A percentile compares a stretch with the other conserved stretches of the same genome.
Conservation (phyloP, 148 eudicot genomes). For the Hydrangea macrophylla region DNA sequence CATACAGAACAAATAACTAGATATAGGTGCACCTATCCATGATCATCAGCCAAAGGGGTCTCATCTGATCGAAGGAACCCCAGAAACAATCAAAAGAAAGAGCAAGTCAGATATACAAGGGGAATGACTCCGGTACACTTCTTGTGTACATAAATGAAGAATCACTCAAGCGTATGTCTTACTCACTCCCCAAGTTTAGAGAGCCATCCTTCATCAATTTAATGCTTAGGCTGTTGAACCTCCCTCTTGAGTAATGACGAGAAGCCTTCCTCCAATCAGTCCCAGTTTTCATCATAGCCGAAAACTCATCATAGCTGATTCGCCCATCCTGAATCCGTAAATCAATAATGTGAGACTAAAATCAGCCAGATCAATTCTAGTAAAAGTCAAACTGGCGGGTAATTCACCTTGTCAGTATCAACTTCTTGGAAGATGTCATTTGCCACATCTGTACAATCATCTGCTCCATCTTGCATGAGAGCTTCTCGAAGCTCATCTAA, state of each 20-base stretch:
- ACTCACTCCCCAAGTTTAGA: slow-evolving; percentile 62
- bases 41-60: slow-evolving; percentile 30
- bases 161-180: slow-evolving; percentile 23
- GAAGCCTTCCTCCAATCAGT: slow-evolving; percentile 99
- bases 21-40: slow-evolving; percentile 25
- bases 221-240: slow-evolving; percentile 85
- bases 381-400: not conserved
- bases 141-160: slow-evolving; percentile 19
- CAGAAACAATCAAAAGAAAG: slow-evolving; percentile 34
- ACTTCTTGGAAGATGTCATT: slow-evolving; percentile 93
- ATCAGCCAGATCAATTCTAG: not conserved
- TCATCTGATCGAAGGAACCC: slow-evolving; percentile 22
- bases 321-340: slow-evolving; percentile 65
- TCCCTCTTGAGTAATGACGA: slow-evolving; percentile 89
- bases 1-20: slow-evolving; percentile 25
- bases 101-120: slow-evolving; percentile 36
- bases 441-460: slow-evolving; percentile 63
- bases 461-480: slow-evolving; percentile 76
- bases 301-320: slow-evolving; percentile 90
- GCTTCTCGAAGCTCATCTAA: slow-evolving; percentile 82
- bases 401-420: slow-evolving; percentile 90
- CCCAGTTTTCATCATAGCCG: slow-evolving; percentile 96
- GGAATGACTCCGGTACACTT: slow-evolving; percentile 26
- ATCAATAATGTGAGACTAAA: not conserved
- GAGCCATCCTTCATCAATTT: slow-evolving; percentile 92